Evolutionary conservation across 2,329 filamentous ascomycete genomes (phyloP), one percentile per base, ranked within the genome.

Genomic region (Lasiodiplodia theobromae): DNA sequence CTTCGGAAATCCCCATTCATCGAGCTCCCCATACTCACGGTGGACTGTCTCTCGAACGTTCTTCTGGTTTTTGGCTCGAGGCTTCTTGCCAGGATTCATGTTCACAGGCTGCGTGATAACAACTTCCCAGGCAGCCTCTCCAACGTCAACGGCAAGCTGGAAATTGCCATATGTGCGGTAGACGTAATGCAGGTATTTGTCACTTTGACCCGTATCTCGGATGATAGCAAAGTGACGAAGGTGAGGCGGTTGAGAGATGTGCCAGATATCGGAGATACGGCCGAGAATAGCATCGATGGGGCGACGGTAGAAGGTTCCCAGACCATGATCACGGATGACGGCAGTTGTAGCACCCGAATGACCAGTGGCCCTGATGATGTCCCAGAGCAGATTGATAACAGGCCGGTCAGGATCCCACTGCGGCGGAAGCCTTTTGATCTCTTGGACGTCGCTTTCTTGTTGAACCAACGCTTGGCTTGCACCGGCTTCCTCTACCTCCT

Each of bases 171-270:
- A 80, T 0, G 86, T 85, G 64, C 87, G 86, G 71, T 89, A 87
- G 10, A 86, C 75, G 74, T 86, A 89, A 69, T 86, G 83, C 51
- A 79, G 69, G 31, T 73, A 77, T 40, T 76, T 78, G 14, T 80
- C 78, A 16, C 80, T 80, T 16, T 86, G 79, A 2, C 81, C 79
- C 6, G 83, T 85, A 67, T 89, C 87, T 70, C 86, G 80, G 40
- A 89, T 81, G 37, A 90, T 79, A 12, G 85, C 82, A 18, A 88
- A 76, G 72, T 89, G 86, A 21, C 85, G 83, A 25, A 89, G 79
- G 74, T 88, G 83, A 3, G 79, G 76, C 28, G 88, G 87, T 71
- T 90, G 88, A n/a, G 85, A 86, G 18, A 84, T 73, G 66, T 87
- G 83, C 84, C 87, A 89, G 67, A 82, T 79, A 68, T 88, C 84